phyloP scores from a whole-genome alignment of 2,329 filamentous ascomycete species.

The Talaromyces marneffei region DNA sequence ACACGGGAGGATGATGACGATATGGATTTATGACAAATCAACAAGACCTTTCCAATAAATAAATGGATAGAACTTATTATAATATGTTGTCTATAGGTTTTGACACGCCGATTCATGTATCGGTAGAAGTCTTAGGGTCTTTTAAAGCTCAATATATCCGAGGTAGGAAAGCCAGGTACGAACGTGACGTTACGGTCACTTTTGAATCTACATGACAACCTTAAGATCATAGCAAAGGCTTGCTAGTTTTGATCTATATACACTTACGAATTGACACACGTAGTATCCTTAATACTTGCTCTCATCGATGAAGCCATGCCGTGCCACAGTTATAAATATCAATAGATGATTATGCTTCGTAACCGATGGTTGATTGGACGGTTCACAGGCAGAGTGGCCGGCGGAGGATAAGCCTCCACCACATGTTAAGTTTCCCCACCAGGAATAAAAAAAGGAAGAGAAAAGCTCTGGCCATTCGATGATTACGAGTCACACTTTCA shows the following conservation, averaged over 20 bases:
- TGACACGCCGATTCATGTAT: neutral
- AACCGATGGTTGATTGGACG: neutral
- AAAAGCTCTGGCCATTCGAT: no score
- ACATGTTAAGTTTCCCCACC: neutral
- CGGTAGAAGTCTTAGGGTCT: neutral
- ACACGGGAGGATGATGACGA: neutral
- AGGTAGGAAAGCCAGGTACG: neutral
- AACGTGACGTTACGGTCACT: neutral
- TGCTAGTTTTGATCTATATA: no score
- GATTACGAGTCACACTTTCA: no score
- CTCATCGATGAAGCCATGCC: no score
- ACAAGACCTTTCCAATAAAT: neutral
- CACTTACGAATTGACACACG: no score
- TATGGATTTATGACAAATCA: neutral
- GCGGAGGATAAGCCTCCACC: neutral
- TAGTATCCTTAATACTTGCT: no score
- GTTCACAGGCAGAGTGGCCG: no score
- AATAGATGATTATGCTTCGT: no score
- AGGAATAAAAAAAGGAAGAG: slow-evolving; percentile 28
- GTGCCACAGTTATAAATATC: no score
- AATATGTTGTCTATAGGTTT: neutral
- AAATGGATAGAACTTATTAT: neutral
- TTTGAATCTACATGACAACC: neutral
- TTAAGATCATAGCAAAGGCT: no score
- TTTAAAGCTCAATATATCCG: neutral